A percentile compares a stretch with the other conserved stretches of the same genome.
phyloP scores from a whole-genome alignment of 1,284 basidiomycete species.

The Heterobasidion parviporum region DNA sequence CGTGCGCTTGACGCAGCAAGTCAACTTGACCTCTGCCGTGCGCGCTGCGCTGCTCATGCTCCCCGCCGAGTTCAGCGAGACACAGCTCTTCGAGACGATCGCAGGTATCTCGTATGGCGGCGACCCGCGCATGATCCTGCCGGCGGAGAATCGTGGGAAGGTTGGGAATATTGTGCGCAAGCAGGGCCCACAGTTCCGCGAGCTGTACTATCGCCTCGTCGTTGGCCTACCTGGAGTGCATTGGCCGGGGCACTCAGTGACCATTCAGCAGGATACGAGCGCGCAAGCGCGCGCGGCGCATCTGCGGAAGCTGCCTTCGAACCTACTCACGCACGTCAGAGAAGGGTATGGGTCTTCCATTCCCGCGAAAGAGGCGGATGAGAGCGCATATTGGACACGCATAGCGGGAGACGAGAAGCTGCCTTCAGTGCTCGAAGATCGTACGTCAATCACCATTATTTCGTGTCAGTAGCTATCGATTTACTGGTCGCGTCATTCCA shows the following conservation, averaged over 20 bases:
- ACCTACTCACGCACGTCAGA: constrained; percentile 51
- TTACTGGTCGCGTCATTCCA: constrained; percentile 1
- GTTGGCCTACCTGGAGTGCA: constrained; percentile 70
- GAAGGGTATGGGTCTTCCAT: constrained; percentile 34
- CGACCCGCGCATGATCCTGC: constrained; percentile 90
- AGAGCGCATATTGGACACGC: constrained; percentile 68
- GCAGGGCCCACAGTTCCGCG: constrained; percentile 78
- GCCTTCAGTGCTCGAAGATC: constrained; percentile 44
- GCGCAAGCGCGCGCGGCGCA: constrained; percentile 63
- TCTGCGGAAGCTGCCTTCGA: constrained; percentile 68
- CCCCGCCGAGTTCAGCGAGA: constrained; percentile 62
- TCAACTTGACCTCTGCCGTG: constrained; percentile 87
- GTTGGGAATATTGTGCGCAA: constrained; percentile 87
- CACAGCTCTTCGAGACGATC: constrained; percentile 79
- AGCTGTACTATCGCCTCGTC: constrained; percentile 78
- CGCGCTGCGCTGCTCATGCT: constrained; percentile 69
- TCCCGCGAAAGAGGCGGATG: constrained; percentile 40
- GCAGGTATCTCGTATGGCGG: constrained; percentile 84
- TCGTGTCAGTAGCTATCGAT: background rate
- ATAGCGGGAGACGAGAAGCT: constrained; percentile 61
- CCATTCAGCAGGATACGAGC: constrained; percentile 65
- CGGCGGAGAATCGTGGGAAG: constrained; percentile 92
- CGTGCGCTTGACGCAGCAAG: constrained; percentile 87
- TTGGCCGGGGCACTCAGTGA: constrained; percentile 44
- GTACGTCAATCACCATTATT: constrained; percentile 33